Percentiles rank a stretch among this genome's conserved stretches.
Evolutionary conservation across 148 eudicot species (phyloP).

Genomic region (Rhododendron griersonianum): DNA sequence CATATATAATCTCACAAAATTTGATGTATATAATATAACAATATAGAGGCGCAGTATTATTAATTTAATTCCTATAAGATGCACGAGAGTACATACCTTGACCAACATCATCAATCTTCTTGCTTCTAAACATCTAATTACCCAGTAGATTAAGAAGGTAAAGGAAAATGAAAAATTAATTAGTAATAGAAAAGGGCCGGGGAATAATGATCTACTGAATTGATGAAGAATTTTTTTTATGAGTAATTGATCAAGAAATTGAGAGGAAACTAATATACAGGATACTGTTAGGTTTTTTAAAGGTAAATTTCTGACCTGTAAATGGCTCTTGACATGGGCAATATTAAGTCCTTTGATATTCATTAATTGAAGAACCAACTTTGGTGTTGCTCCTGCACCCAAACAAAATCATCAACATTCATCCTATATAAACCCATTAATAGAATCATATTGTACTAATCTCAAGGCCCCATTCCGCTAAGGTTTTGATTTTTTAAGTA

Average conservation of each 20-base stretch:
- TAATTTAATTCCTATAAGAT: too few species aligned
- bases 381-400: slow-evolving; percentile 80
- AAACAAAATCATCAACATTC: not conserved
- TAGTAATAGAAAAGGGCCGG: not conserved
- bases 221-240: not conserved
- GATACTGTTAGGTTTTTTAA: not conserved
- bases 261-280: not conserved
- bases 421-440: not conserved
- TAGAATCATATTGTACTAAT: not conserved
- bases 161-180: not conserved
- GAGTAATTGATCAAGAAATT: not conserved
- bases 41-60: not conserved
- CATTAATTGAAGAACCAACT: slow-evolving; percentile 81
- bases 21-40: too few species aligned
- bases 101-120: slow-evolving; percentile 48
- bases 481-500: too few species aligned
- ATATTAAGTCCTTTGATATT: slow-evolving; percentile 76
- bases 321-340: slow-evolving; percentile 93
- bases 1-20: not conserved
- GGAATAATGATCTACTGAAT: not conserved
- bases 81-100: slow-evolving; percentile 30
- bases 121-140: slow-evolving; percentile 70
- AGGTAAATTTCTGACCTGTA: slow-evolving; percentile 45
- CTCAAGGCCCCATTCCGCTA: not conserved
- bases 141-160: slow-evolving; percentile 5